Evolutionary conservation across 2,329 filamentous ascomycete genomes (phyloP), one percentile per base, ranked within the genome.

Genomic region (Apiospora sp.): DNA sequence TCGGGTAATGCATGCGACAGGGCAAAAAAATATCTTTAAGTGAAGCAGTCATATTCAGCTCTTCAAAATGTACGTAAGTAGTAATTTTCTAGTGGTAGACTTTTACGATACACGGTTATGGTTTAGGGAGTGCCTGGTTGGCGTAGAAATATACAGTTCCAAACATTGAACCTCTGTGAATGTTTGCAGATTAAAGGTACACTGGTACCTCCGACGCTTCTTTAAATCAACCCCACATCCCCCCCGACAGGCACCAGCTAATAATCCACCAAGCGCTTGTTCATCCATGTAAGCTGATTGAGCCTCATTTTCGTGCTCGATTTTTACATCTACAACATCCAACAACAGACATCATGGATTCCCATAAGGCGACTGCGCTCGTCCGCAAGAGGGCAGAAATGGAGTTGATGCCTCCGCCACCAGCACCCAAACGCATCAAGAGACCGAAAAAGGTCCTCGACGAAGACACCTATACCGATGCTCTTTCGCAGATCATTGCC

Each of bases 401-500:
- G 37, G 91, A 93, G 71, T 85, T 97, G 71, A 98, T 98, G 95
- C 93, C 94, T 22, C 95, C 95, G 14, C 95, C 96, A 7, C 94
- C 95, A 4, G 88, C 91, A 0, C 87, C 92, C 58, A 98, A 98
- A 82, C 92, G 94, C 73, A 97, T 98, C 79, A 98, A 98, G 83
- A 90, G 96, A 70, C 96, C 96, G 0, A 91, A 92, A 74, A 93
- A 92, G 74, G 91, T 98, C 41, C 89, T 99, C 41, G 94, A 98
- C 81, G 96, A 99, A 86, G 96, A 99, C 77, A 91, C 93, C 71
- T 99, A 99, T 82, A 96, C 94, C 2, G 91, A 95, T 72, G 93
- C 94, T 0, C 87, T 99, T 41, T 98, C 95, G 0, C 92, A 96
- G 77, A 98, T 99, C 80, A 98, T 99, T 75, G 94, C 94, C 13